phyloP scores from a whole-genome alignment of 148 eudicot species.

The Rhododendron henanense region DNA sequence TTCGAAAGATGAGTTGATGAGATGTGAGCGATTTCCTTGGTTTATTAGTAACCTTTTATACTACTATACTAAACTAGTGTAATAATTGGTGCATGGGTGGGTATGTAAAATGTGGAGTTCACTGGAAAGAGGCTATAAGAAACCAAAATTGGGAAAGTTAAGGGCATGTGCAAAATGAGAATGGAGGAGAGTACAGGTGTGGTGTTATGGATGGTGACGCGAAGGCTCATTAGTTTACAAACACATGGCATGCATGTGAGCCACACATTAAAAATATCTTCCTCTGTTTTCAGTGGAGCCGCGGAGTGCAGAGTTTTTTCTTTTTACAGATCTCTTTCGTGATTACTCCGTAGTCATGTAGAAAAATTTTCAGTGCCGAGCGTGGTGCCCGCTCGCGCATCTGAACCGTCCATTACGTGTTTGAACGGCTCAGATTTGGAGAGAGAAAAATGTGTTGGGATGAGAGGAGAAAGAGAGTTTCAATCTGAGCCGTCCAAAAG shows the following conservation, averaged over 20 bases:
- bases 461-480: too few species aligned
- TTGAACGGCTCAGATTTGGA: too few species aligned
- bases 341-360: neutral
- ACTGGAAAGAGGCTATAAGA: neutral
- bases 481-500: too few species aligned
- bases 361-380: neutral
- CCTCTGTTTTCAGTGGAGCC: neutral
- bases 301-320: too few species aligned
- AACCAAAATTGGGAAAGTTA: neutral
- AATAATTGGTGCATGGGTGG: neutral
- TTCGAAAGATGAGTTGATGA: neutral
- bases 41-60: neutral
- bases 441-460: too few species aligned
- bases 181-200: neutral
- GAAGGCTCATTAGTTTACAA: neutral
- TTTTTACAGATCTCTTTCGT: too few species aligned
- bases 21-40: neutral
- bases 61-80: neutral
- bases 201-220: neutral
- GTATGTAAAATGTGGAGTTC: neutral
- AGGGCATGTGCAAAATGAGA: neutral
- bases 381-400: too few species aligned
- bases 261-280: neutral
- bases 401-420: too few species aligned
- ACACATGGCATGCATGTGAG: neutral